Conservation (phyloP, 257 asterid genomes). For the Solanum infundibuliforme region DNA sequence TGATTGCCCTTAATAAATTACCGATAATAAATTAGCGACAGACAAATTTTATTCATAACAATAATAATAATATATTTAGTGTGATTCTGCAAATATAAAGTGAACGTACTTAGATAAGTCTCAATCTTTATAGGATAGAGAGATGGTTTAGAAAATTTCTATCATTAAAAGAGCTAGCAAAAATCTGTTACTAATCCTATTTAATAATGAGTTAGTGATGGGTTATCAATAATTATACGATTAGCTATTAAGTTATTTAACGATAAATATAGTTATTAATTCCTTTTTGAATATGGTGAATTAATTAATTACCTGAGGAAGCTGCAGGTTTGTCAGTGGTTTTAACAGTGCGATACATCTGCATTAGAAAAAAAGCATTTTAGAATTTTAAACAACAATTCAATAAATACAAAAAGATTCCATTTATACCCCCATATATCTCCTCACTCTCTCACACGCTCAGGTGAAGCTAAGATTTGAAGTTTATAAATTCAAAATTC, state of each 20-base stretch:
- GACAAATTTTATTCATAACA: neutral
- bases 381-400: neutral
- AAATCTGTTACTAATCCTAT: neutral
- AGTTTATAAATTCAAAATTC: neutral
- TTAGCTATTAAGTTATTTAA: neutral
- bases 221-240: neutral
- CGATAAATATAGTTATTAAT: neutral
- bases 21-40: neutral
- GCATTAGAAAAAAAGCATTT: conserved; percentile 27
- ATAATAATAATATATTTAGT: neutral
- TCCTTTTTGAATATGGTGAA: neutral
- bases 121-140: neutral
- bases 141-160: no score
- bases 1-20: conserved; percentile 24
- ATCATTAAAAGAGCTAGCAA: neutral
- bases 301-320: conserved; percentile 43
- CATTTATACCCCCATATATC: neutral
- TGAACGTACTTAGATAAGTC: no score
- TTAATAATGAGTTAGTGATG: neutral
- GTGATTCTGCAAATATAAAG: no score
- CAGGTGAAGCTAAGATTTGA: neutral
- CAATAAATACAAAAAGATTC: neutral
- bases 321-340: conserved; percentile 67
- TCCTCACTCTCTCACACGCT: neutral
- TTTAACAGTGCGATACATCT: conserved; percentile 95